Base-by-base conservation (phyloP, 2,329 filamentous ascomycete species). In the Colletotrichum sp. region DNA sequence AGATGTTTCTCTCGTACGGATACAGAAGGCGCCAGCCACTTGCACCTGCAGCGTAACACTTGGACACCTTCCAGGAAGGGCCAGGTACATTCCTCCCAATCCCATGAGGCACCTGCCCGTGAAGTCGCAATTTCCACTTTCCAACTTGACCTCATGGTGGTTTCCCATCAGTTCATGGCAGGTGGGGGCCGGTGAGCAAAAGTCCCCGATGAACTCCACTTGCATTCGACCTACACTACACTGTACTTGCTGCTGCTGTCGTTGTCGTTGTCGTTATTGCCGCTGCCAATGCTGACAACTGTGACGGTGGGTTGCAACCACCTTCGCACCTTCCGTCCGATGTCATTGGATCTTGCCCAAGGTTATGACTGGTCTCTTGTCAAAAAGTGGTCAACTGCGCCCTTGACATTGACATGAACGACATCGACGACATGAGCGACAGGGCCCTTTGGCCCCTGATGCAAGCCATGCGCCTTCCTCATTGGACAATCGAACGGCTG, bases 371-470 rank as follows among this genome's bases (percentile, higher is more conserved):
- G n/a, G 28, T 39, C 61, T 34, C 61, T 39, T 70, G 67, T 70
- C 34, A 55, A 34, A 16, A 13, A 43, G 34, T 70, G 16, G 67
- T 70, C 57, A 70, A 63, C 12, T 28, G 30, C 67, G 57, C 67
- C 67, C 34, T 70, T 61, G 36, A n/a, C 18, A 21, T 32, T 61
- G 36, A n/a, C 18, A 21, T 32, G 8, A 32, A 57, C 24, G 65
- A 59, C 63, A 59, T 28, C 28, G 18, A 36, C 55, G 73, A 75
- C 73, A 75, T 67, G 30, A 21, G 67, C 36, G 69, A 67, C 61
- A 7, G 15, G 24, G 30, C 21, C 28, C 36, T 26, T 63, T 52
- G n/a, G 7, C 36, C 34, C 39, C 30, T 18, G 8, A 63, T n/a
- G 32, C 57, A 26, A n/a, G 24, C 60, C 34, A 13, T 39, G n/a